These are phyloP conservation scores for Gossypium trilobum DNA, from an alignment of 441 rosid genomes.

Conservation along the genomic window DNA sequence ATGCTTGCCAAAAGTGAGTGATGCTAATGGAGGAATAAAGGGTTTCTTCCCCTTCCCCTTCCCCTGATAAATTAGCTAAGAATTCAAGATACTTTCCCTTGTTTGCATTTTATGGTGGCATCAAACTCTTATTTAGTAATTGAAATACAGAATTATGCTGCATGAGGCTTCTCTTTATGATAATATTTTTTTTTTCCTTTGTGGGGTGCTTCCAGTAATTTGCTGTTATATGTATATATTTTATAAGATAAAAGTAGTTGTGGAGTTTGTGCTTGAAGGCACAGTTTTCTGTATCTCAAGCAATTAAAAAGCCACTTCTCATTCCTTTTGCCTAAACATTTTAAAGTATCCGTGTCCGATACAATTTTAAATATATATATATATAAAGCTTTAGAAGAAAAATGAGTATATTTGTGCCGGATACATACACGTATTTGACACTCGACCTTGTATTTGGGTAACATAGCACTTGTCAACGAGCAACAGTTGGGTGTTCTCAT, in stretches of 20 bases:
- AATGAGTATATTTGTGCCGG: too few species aligned
- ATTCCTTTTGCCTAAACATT: neutral
- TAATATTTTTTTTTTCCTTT: neutral
- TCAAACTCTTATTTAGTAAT: neutral
- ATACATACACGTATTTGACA: neutral
- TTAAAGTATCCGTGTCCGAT: neutral
- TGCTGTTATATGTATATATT: neutral
- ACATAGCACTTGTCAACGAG: constrained; percentile 2
- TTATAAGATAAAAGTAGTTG: neutral
- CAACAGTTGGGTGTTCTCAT: neutral
- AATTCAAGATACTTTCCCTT: neutral
- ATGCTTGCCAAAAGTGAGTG: neutral
- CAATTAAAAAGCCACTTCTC: neutral
- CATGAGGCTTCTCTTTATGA: neutral
- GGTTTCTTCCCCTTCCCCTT: neutral
- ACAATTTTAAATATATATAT: neutral
- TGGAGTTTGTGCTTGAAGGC: neutral
- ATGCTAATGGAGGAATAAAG: constrained; percentile 21
- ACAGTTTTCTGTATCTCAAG: neutral
- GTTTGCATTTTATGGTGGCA: constrained; percentile 8
- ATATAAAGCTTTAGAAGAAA: too few species aligned
- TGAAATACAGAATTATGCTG: neutral
- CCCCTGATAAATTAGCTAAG: neutral
- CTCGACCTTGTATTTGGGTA: neutral
- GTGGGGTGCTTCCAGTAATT: neutral